phyloP scores from a whole-genome alignment of 345 rosid genomes.

The Bruguiera gymnorhiza region DNA sequence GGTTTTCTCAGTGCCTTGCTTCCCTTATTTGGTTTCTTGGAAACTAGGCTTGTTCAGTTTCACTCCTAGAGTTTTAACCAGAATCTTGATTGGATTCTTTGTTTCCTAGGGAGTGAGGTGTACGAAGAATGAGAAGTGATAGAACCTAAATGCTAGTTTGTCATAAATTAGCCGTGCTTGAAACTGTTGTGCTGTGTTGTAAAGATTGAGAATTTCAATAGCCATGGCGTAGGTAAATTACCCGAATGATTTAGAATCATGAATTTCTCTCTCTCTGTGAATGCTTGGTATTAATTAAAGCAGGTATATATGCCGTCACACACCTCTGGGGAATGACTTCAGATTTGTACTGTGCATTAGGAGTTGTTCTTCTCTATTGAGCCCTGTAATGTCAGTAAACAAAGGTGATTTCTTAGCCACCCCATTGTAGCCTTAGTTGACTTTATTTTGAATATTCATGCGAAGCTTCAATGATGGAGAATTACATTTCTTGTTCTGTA shows the following conservation, averaged over 20 bases:
- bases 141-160: background rate
- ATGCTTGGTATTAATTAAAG: slow-evolving; percentile 20
- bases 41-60: no score
- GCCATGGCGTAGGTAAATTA: no score
- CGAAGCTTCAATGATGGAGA: background rate
- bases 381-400: slow-evolving; percentile 38
- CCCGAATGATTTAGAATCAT: background rate
- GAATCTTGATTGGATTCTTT: background rate
- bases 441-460: background rate
- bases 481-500: background rate
- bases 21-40: no score
- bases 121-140: background rate
- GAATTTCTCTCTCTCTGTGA: background rate
- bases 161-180: background rate
- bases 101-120: background rate
- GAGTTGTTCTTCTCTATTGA: slow-evolving; percentile 29
- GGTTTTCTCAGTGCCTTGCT: no score
- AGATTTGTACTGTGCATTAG: slow-evolving; percentile 46
- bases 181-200: background rate
- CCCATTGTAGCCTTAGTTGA: background rate
- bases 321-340: slow-evolving; percentile 31
- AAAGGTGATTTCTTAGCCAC: slow-evolving; percentile 42
- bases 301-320: slow-evolving; percentile 53
- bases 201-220: background rate
- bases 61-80: no score